Percentiles rank a stretch among this genome's conserved stretches.
Evolutionary conservation across 768 basidiomycete genomes (phyloP).

Genomic region (Tricholoma sp.): DNA sequence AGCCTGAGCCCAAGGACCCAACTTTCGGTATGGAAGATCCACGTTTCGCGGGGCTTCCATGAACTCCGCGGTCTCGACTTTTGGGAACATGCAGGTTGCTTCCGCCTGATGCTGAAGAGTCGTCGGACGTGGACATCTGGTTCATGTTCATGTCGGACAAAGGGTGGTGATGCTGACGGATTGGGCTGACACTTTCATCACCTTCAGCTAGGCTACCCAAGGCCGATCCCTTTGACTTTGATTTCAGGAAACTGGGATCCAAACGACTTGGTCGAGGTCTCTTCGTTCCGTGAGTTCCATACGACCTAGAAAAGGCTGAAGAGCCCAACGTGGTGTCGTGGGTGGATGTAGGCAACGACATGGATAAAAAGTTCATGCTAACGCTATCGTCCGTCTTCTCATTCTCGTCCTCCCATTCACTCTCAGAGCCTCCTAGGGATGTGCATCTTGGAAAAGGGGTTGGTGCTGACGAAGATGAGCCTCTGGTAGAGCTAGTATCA

Average conservation of each 20-base stretch:
- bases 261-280: slow-evolving; percentile 63
- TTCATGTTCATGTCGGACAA: slow-evolving; percentile 71
- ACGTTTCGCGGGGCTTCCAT: slow-evolving; percentile 45
- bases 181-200: slow-evolving; percentile 48
- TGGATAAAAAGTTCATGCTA: slow-evolving; percentile 46
- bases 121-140: slow-evolving; percentile 29
- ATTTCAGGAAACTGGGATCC: slow-evolving; percentile 64
- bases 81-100: slow-evolving; percentile 34
- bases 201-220: slow-evolving; percentile 68
- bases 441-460: slow-evolving; percentile 36
- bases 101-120: slow-evolving; percentile 25
- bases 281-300: slow-evolving; percentile 28
- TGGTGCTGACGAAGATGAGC: slow-evolving; percentile 20
- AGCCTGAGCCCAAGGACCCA: slow-evolving; percentile 12
- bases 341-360: slow-evolving; percentile 35
- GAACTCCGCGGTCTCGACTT: slow-evolving; percentile 27
- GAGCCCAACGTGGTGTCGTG: slow-evolving; percentile 19
- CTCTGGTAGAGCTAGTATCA: slow-evolving; percentile 15
- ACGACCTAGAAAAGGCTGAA: slow-evolving; percentile 22
- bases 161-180: slow-evolving; percentile 33
- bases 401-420: slow-evolving; percentile 88
- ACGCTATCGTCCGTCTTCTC: slow-evolving; percentile 80
- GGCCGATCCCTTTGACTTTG: slow-evolving; percentile 38
- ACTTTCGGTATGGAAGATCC: slow-evolving; percentile 42
- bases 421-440: slow-evolving; percentile 65